phyloP scores from a whole-genome alignment of 805 yeast genomes.

The Teunomyces lycoperdinae region DNA sequence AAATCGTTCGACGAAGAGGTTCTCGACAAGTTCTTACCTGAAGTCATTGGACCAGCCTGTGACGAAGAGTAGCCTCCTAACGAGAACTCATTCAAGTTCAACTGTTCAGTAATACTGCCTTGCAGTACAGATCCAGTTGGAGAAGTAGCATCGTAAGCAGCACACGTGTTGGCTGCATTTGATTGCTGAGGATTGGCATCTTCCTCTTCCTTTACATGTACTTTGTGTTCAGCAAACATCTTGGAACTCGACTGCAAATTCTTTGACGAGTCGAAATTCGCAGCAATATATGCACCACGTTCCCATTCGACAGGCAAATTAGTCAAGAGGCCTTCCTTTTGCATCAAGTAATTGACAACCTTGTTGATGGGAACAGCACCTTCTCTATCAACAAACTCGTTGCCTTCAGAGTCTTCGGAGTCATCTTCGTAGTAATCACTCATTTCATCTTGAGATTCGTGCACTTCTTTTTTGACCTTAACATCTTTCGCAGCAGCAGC shows the following conservation, averaged over 20 bases:
- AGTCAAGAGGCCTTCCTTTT: conserved; percentile 37
- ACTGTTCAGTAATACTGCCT: conserved; percentile 10
- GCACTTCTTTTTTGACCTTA: background rate
- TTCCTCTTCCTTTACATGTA: conserved; percentile 8
- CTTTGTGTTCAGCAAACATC: conserved; percentile 34
- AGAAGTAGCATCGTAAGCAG: background rate
- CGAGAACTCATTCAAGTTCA: conserved; percentile 14
- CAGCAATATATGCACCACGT: conserved; percentile 41
- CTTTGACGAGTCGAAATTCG: conserved; percentile 24
- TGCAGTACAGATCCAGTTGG: conserved; percentile 4
- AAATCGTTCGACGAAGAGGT: conserved; percentile 16
- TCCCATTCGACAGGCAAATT: conserved; percentile 46
- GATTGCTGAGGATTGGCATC: background rate
- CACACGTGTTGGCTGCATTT: background rate
- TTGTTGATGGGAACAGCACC: conserved; percentile 43
- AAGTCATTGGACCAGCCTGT: conserved; percentile 12
- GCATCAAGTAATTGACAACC: conserved; percentile 42
- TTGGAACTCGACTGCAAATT: conserved; percentile 25
- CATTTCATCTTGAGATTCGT: conserved; percentile 6
- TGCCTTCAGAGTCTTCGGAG: conserved; percentile 5
- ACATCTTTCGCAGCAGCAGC: conserved; percentile 1
- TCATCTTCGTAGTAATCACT: conserved; percentile 9
- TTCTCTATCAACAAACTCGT: conserved; percentile 8
- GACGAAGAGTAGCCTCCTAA: conserved; percentile 14
- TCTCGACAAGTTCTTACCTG: conserved; percentile 4